Percentiles rank a stretch among this genome's conserved stretches.
Evolutionary conservation across 2,329 filamentous ascomycete genomes (phyloP).

Genomic region (Cylindrodendrum hubeiense): DNA sequence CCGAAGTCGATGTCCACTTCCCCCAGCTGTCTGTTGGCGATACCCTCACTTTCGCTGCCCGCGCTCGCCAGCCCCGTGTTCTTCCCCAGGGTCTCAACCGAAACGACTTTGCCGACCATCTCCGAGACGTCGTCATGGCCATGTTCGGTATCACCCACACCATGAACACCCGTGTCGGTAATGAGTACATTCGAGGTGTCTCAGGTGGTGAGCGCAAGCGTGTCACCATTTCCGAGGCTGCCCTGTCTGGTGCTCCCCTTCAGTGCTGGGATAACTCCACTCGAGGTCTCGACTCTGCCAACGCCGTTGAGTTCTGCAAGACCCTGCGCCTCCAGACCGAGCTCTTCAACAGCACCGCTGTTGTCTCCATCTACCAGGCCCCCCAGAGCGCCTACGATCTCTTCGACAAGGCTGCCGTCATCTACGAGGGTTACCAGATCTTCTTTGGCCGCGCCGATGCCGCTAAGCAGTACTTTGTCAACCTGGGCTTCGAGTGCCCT

Average conservation of each 20-base stretch:
- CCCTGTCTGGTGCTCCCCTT: conserved; percentile 69
- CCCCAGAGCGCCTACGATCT: conserved; percentile 73
- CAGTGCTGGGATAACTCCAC: conserved; percentile 81
- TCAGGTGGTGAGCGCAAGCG: conserved; percentile 80
- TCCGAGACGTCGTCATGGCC: conserved; percentile 80
- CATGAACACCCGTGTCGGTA: conserved; percentile 78
- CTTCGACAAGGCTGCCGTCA: conserved; percentile 70
- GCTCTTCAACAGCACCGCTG: conserved; percentile 73
- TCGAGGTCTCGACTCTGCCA: conserved; percentile 79
- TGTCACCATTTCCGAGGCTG: conserved; percentile 72
- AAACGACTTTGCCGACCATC: conserved; percentile 69
- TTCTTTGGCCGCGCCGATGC: conserved; percentile 71
- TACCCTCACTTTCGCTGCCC: conserved; percentile 82
- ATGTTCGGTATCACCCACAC: conserved; percentile 82
- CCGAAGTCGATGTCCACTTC: conserved; percentile 87
- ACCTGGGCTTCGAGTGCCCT: conserved; percentile 76
- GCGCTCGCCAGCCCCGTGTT: conserved; percentile 73
- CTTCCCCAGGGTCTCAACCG: conserved; percentile 70
- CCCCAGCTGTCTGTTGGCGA: conserved; percentile 82
- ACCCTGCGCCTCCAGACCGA: conserved; percentile 77
- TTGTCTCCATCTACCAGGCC: conserved; percentile 81
- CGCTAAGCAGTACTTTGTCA: conserved; percentile 74
- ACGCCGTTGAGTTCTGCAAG: conserved; percentile 81
- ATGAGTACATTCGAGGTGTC: conserved; percentile 81
- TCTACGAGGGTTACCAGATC: conserved; percentile 73